Evolutionary conservation across 2,329 filamentous ascomycete species (phyloP), one percentile per base, ranked within the genome.

Genomic region (Epichloe elymi): DNA sequence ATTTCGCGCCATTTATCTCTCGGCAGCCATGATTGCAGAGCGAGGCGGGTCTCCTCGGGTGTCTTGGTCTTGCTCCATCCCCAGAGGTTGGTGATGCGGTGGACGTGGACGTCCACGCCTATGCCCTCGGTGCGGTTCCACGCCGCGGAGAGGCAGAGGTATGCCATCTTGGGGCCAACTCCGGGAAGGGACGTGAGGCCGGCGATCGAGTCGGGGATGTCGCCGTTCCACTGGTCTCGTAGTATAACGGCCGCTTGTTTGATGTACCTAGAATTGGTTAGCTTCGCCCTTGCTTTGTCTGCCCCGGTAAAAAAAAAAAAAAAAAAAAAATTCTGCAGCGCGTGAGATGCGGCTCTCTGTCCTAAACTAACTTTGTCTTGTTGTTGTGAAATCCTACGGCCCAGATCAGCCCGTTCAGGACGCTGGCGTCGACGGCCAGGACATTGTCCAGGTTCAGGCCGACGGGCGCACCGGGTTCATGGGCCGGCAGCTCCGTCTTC

Each of bases 361-460:
- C 7, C n/a, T 26, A 6, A 36, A 33, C 55, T 3, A 48, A 68
- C 68, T 82, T 85, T 2, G 89, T 93, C 71, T 96, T 96, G 68
- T 89, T 90, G 63, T 95, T 95, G 71, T 95, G 90, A 65, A 96
- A 96, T 26, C 90, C 90, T 40, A 95, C 89, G 58, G 85, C 83
- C 64, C 79, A 76, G 56, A 95, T 95, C 57, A 94, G 71, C 59
- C 80, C 71, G 63, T 95, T 91, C 49, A 82, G 72, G 14, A 71
- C 65, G 2, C 71, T 71, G 1, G 87, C 79, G 4, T 83, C 75
- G 30, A 89, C 82, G 2, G 81, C 80, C 11, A 95, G 74, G 51
- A 96, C 76, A 55, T 89, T 88, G 55, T 86, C 78, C 48, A 96
- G 72, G 50, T 80, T 91, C 53, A 96, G 73, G 0, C 78, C 78